A percentile compares a stretch with the other conserved stretches of the same genome.
These are phyloP conservation scores for Domatiomyces catenatus DNA, from an alignment of 2,329 filamentous ascomycete genomes.

Conservation along the genomic window DNA sequence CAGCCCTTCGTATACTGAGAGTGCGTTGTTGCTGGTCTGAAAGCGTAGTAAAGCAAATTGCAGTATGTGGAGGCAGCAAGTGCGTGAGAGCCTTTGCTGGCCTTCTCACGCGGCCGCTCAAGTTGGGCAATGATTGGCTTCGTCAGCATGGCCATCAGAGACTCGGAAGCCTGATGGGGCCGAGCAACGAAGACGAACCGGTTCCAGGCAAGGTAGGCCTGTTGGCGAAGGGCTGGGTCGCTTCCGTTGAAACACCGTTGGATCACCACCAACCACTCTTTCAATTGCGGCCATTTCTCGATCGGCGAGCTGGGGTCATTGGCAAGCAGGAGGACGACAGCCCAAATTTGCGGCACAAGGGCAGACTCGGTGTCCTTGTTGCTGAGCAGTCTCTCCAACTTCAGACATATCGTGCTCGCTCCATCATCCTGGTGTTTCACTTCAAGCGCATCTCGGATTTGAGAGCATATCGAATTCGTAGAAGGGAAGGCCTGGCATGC, in stretches of 20 bases:
- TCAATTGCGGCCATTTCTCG: conserved; percentile 55
- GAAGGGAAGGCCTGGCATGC: conserved; percentile 54
- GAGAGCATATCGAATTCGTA: conserved; percentile 51
- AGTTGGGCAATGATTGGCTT: conserved; percentile 56
- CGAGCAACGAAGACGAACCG: conserved; percentile 62
- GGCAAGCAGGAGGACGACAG: conserved; percentile 62
- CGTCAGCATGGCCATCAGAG: conserved; percentile 46
- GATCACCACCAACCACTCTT: conserved; percentile 61
- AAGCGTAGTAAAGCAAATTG: conserved; percentile 67
- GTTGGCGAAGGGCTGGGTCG: conserved; percentile 53
- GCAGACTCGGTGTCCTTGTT: conserved; percentile 40
- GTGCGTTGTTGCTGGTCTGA: conserved; percentile 52
- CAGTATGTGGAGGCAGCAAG: conserved; percentile 56
- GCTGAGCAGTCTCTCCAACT: conserved; percentile 51
- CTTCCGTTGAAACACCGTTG: conserved; percentile 71
- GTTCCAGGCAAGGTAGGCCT: conserved; percentile 76
- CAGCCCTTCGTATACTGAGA: conserved; percentile 61
- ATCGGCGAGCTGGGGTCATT: conserved; percentile 44
- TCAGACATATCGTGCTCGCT: conserved; percentile 42
- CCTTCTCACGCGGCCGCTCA: conserved; percentile 42
- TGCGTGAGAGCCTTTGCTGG: conserved; percentile 31
- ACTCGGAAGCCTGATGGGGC: conserved; percentile 42
- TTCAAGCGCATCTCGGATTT: conserved; percentile 41
- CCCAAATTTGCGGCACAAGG: conserved; percentile 78
- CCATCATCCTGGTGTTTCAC: conserved; percentile 40